Base-by-base conservation (phyloP, 1,284 basidiomycete species). In the Puccinia polysora region DNA sequence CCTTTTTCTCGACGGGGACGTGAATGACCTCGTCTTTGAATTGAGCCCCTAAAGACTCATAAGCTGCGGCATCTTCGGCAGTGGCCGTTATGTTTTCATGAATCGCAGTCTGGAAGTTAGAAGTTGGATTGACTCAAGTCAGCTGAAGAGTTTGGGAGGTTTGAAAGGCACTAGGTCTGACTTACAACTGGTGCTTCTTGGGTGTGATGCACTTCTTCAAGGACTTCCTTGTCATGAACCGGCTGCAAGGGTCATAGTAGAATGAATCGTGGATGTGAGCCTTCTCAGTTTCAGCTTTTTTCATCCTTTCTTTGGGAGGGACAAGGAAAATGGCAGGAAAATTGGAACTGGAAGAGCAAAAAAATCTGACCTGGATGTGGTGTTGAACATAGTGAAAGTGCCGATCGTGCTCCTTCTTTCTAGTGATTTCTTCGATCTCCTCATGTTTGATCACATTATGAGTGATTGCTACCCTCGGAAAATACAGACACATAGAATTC, bases 361-460 rank as follows among this genome's bases (percentile, higher is more conserved):
- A 6, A 18, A 25, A 60, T 23, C 77, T 72, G 38, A 77, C 77
- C 75, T 78, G 78, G 47, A 76, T 74, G 74, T 79, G 78, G 75
- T 78, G 77, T 76, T 79, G 78, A 52, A 79, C 73, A 75, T 79
- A 77, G 76, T 79, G 78, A 28, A 78, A 73, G 74, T 79, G 78
- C 18, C 75, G 74, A 56, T 78, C 74, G 73, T 78, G 77, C 72
- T 79, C 77, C 64, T 75, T 75, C 75, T 77, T 64, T 47, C 77
- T 77, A 12, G 69, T 32, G 25, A 79, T 76, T 75, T 79, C 78
- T 75, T 79, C 78, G 14, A 77, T 75, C 73, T 79, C 77, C 73
- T 79, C 76, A 12, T 76, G 77, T 74, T 78, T 77, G 75, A 76
- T 75, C 12, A 75, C 74, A 40, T 75, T 68, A 55, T 75, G 74